Percentiles rank a stretch among this genome's conserved stretches.
Conservation (phyloP, 2,329 filamentous ascomycete species). For the Exophiala spinifera region DNA sequence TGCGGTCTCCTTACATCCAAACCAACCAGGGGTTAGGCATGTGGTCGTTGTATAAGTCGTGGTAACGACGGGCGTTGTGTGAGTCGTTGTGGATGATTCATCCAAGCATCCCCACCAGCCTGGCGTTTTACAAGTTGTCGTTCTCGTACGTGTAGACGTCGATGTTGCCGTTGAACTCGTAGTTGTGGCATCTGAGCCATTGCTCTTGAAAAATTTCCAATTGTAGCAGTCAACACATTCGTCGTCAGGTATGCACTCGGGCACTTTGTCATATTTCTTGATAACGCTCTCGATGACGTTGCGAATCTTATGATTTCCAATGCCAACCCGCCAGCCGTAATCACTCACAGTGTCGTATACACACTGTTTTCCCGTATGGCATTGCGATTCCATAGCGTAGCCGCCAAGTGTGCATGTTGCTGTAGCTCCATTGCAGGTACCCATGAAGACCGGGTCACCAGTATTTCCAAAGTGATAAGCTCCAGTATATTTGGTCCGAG, state of each 20-base stretch:
- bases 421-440: constrained; percentile 84
- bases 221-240: constrained; percentile 83
- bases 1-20: constrained; percentile 40
- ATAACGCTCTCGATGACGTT: constrained; percentile 86
- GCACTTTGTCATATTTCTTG: constrained; percentile 74
- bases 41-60: constrained; percentile 38
- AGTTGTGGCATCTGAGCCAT: constrained; percentile 74
- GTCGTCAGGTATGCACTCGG: constrained; percentile 71
- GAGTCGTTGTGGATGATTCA: constrained; percentile 43
- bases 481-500: constrained; percentile 68
- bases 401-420: constrained; percentile 87
- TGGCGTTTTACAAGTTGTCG: constrained; percentile 83
- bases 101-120: constrained; percentile 77
- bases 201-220: constrained; percentile 95
- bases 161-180: constrained; percentile 57
- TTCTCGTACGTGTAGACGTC: constrained; percentile 67
- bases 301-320: constrained; percentile 87
- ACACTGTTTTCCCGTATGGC: constrained; percentile 84
- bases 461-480: constrained; percentile 92
- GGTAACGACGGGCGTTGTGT: constrained; percentile 33
- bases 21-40: constrained; percentile 44
- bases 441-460: constrained; percentile 91
- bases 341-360: constrained; percentile 90
- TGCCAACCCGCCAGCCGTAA: constrained; percentile 85
- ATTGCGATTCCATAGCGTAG: constrained; percentile 90